A percentile compares a stretch with the other conserved stretches of the same genome.
Evolutionary conservation across 1,284 basidiomycete genomes (phyloP).

Genomic region (Microbotryomycetes sp.): DNA sequence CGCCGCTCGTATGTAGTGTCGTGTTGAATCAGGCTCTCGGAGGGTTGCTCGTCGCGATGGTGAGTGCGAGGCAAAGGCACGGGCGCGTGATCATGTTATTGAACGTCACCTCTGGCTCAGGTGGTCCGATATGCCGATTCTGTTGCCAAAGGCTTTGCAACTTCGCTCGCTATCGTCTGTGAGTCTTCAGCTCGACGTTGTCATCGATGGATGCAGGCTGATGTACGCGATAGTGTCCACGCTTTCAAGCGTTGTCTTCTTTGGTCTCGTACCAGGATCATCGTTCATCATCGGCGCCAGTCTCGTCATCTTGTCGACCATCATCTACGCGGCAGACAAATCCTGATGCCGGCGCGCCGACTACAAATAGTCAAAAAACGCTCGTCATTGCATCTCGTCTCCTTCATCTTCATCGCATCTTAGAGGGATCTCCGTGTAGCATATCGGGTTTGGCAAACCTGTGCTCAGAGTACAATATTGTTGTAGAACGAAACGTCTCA

Average conservation of each 20-base stretch:
- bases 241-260: conserved; percentile 17
- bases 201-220: no score
- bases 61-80: conserved; percentile 8
- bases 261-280: conserved; percentile 16
- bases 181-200: conserved; percentile 3
- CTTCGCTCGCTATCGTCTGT: conserved; percentile 34
- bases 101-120: background rate
- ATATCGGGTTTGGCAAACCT: background rate
- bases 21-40: conserved; percentile 36
- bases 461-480: background rate
- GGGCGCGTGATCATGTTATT: no score
- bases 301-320: conserved; percentile 32
- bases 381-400: background rate
- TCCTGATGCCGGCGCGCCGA: background rate
- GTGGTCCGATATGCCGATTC: conserved; percentile 34
- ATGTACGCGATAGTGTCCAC: conserved; percentile 29
- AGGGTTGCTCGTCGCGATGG: conserved; percentile 35
- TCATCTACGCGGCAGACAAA: conserved; percentile 25
- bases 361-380: background rate
- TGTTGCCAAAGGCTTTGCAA: conserved; percentile 38
- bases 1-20: conserved; percentile 31
- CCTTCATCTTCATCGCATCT: background rate
- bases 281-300: conserved; percentile 28
- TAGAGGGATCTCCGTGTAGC: background rate
- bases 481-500: background rate